phyloP scores from a whole-genome alignment of 1,284 basidiomycete genomes.

The Pseudozyma hubeiensis region DNA sequence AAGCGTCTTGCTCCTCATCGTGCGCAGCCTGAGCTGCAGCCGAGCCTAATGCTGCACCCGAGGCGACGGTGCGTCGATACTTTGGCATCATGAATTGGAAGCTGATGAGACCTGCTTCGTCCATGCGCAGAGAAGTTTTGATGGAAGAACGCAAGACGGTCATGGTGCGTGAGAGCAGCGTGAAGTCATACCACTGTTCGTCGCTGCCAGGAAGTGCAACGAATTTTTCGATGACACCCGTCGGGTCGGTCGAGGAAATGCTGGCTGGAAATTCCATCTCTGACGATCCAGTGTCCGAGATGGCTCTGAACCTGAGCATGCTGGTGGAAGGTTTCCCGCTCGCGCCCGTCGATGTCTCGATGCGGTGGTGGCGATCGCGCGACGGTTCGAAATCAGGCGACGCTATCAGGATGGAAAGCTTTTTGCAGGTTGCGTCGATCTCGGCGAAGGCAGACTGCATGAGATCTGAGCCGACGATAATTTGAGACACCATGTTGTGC shows the following conservation, averaged over 20 bases:
- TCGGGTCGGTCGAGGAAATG: slow-evolving; percentile 39
- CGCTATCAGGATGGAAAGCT: slow-evolving; percentile 39
- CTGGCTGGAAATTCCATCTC: slow-evolving; percentile 57
- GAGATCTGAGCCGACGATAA: slow-evolving; percentile 49
- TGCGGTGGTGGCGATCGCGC: not conserved
- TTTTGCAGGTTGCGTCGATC: slow-evolving; percentile 46
- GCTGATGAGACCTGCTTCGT: slow-evolving; percentile 59
- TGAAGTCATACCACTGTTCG: slow-evolving; percentile 51
- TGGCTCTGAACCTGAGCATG: slow-evolving; percentile 43
- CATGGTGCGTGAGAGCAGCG: slow-evolving; percentile 46
- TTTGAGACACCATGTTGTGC: slow-evolving; percentile 41
- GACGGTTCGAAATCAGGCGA: slow-evolving; percentile 13
- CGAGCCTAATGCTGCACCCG: slow-evolving; percentile 2
- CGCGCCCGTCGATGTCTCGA: slow-evolving; percentile 1
- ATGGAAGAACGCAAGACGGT: slow-evolving; percentile 50
- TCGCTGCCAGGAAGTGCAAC: slow-evolving; percentile 29
- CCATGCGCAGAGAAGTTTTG: slow-evolving; percentile 59
- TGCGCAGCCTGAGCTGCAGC: slow-evolving; percentile 31
- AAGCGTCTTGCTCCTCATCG: slow-evolving; percentile 54
- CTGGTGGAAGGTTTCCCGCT: slow-evolving; percentile 8
- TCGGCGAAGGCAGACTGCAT: slow-evolving; percentile 50
- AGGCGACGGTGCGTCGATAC: slow-evolving; percentile 24
- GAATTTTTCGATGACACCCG: slow-evolving; percentile 53
- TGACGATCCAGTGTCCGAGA: slow-evolving; percentile 38
- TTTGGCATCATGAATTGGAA: slow-evolving; percentile 63